Conservation (phyloP, 345 rosid genomes). For the Murraya paniculata region DNA sequence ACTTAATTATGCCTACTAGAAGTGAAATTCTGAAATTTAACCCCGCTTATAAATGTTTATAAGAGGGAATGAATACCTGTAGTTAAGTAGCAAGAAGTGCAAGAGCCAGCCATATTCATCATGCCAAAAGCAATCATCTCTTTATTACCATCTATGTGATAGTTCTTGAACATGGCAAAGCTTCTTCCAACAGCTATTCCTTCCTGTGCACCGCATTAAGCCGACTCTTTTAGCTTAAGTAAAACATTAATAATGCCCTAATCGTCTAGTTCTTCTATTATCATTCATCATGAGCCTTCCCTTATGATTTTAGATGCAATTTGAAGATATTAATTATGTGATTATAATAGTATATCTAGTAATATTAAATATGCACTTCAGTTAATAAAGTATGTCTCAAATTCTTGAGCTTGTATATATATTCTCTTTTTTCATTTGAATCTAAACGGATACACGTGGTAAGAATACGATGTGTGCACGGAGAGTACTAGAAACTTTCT, state of each 20-base stretch:
- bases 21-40: too few species aligned
- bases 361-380: neutral
- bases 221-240: neutral
- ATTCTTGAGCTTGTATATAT: too few species aligned
- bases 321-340: neutral
- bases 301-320: neutral
- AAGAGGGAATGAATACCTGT: slow-evolving; percentile 41
- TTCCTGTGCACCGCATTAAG: slow-evolving; percentile 47
- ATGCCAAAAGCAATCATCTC: slow-evolving; percentile 95
- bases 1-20: too few species aligned
- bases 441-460: too few species aligned
- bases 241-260: neutral
- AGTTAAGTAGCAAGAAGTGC: slow-evolving; percentile 89
- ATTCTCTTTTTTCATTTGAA: too few species aligned
- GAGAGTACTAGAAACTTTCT: too few species aligned
- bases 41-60: too few species aligned
- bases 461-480: too few species aligned
- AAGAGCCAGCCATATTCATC: slow-evolving; percentile 92
- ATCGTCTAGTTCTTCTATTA: neutral
- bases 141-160: slow-evolving; percentile 92
- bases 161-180: slow-evolving; percentile 86
- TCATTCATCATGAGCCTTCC: neutral
- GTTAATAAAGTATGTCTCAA: too few species aligned
- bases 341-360: neutral
- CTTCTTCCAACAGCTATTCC: slow-evolving; percentile 95